Evolutionary conservation across 345 rosid genomes (phyloP).

Genomic region (Syzygium oleosum): DNA sequence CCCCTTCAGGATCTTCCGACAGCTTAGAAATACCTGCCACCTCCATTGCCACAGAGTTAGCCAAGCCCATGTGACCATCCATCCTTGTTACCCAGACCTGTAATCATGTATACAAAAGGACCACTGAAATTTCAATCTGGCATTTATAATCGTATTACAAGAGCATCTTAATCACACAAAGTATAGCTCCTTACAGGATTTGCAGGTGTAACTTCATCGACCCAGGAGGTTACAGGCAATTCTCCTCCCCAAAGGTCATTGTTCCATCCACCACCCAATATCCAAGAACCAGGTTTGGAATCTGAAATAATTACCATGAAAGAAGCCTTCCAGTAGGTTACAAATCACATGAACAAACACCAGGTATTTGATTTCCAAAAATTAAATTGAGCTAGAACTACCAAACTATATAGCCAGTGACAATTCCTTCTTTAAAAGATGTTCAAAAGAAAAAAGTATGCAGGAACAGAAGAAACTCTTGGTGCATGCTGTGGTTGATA

Average conservation of each 20-base stretch:
- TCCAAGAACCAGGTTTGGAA: conserved; percentile 60
- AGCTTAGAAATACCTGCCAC: conserved; percentile 49
- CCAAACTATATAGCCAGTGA: not conserved
- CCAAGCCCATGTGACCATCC: conserved; percentile 95
- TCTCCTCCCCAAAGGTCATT: conserved; percentile 97
- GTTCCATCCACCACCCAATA: conserved; percentile 96
- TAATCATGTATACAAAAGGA: not conserved
- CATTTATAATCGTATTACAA: not conserved
- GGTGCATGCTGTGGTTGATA: not conserved
- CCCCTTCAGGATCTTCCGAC: conserved; percentile 66
- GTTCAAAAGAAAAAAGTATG: not conserved
- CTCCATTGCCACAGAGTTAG: conserved; percentile 68
- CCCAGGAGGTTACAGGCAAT: conserved; percentile 68
- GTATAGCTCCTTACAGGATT: conserved; percentile 55
- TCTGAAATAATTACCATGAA: conserved; percentile 20
- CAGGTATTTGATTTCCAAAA: not conserved
- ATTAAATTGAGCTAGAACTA: not conserved
- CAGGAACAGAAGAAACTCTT: not conserved
- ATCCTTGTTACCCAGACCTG: conserved; percentile 84
- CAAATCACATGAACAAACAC: not conserved
- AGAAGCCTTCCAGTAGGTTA: not conserved
- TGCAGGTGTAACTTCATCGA: conserved; percentile 60
- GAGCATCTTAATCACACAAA: not conserved
- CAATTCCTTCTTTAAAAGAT: not conserved
- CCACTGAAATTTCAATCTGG: not conserved